Conservation (phyloP, 441 rosid species). For the Adansonia madagascariensis region DNA sequence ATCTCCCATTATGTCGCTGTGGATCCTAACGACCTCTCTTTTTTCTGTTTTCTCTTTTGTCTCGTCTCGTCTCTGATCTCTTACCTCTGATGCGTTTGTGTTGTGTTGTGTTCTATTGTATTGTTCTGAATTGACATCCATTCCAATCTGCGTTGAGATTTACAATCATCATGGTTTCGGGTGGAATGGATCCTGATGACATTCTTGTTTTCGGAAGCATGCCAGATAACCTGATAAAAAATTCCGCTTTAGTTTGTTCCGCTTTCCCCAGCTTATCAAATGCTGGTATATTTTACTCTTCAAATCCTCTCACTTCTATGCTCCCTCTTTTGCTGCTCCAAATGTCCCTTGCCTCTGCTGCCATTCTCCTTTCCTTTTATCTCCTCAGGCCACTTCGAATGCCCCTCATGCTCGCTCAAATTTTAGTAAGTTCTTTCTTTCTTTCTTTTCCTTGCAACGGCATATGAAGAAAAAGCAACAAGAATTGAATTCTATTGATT, state of each 20-base stretch:
- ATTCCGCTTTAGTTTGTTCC: not conserved
- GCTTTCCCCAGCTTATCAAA: not conserved
- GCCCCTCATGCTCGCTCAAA: conserved; percentile 30
- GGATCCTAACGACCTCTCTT: not conserved
- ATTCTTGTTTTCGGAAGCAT: not conserved
- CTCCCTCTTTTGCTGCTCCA: conserved; percentile 34
- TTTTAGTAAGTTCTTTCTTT: conserved; percentile 25
- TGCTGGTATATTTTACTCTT: not conserved
- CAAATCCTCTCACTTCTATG: conserved; percentile 19
- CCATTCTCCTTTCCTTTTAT: conserved; percentile 25
- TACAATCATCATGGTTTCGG: not conserved
- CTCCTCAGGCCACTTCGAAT: conserved; percentile 31
- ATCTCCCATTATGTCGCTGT: not conserved
- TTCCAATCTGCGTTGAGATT: too few species aligned
- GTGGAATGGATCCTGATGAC: not conserved
- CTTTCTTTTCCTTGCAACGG: not conserved
- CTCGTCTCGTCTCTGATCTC: not conserved
- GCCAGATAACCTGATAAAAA: not conserved
- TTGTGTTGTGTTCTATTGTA: too few species aligned
- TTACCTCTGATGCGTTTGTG: not conserved
- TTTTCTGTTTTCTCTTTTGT: too few species aligned
- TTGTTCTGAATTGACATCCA: not conserved
- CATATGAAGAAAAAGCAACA: not conserved
- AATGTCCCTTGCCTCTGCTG: conserved; percentile 10
- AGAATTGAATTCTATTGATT: not conserved